Evolutionary conservation across 495 filamentous ascomycete species (phyloP).

Genomic region (Beverwykella pulmonaria): DNA sequence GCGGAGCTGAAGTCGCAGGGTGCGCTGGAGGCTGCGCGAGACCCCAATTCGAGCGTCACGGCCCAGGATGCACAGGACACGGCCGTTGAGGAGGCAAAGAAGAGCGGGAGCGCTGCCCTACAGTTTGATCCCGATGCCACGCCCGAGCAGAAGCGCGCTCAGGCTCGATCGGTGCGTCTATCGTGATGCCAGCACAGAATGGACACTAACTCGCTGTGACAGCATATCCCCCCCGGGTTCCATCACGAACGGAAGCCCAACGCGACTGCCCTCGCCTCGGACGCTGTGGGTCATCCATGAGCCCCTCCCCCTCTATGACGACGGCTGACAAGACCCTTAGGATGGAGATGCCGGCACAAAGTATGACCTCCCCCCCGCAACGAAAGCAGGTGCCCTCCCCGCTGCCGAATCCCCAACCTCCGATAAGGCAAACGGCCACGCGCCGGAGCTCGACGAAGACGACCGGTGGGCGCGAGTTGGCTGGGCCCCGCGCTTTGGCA

Average conservation of each 20-base stretch:
- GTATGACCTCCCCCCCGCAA: constrained; percentile 78
- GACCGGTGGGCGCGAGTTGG: constrained; percentile 70
- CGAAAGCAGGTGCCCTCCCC: constrained; percentile 64
- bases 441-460: constrained; percentile 61
- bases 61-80: constrained; percentile 69
- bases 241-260: constrained; percentile 66
- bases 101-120: constrained; percentile 75
- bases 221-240: constrained; percentile 65
- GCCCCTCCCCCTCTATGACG: neutral
- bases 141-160: constrained; percentile 79
- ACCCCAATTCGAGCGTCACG: constrained; percentile 69
- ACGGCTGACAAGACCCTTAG: constrained; percentile 42
- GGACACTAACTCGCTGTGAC: constrained; percentile 13
- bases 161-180: constrained; percentile 71
- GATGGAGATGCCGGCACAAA: constrained; percentile 68
- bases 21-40: constrained; percentile 68
- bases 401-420: constrained; percentile 42
- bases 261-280: constrained; percentile 71
- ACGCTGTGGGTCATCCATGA: constrained; percentile 57
- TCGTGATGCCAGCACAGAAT: neutral
- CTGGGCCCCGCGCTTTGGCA: constrained; percentile 84
- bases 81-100: constrained; percentile 72
- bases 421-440: constrained; percentile 52
- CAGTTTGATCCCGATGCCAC: constrained; percentile 86
- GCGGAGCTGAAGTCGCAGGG: constrained; percentile 79